Base-by-base conservation (phyloP, 2,329 filamentous ascomycete species). In the Geosmithia flava region DNA sequence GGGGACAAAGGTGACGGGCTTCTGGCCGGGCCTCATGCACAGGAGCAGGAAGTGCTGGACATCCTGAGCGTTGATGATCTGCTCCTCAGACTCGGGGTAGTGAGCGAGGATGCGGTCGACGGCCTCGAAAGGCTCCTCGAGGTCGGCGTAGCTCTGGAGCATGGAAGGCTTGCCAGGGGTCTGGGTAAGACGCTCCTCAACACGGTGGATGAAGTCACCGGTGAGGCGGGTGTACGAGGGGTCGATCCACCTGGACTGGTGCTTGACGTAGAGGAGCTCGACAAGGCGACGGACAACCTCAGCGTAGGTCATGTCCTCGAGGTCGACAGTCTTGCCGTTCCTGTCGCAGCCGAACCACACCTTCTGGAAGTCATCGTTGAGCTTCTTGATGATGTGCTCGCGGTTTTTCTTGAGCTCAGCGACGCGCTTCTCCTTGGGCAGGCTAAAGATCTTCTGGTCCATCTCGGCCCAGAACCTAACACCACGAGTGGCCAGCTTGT, bases 391-490 rank as follows among this genome's bases (percentile, higher is more conserved):
- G 65, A 95, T 95, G 69, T 95, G 85, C 45, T 87, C 82, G 47
- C 87, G 83, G 62, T 86, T 83, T 71, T 93, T 94, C 72, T 88
- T 87, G 42, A 96, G 75, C 68, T 93, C 89, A 2, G 85, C 76
- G 20, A 95, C 74, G 42, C 89, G 83, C 75, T 96, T 95, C 61
- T 91, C 88, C 72, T 95, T 96, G 67, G 95, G 90, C 45, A 98
- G 72, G 61, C 81, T 85, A 74, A 98, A 98, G 59, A 98, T 97
- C 70, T 95, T 96, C 66, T 94, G 80, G 61, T 98, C 93, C 89
- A 98, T 95, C 70, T 98, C 94, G 46, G 89, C 84, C 93, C 93
- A 98, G 74, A 98, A 95, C 48, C 80, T 74, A 45, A 98, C 90
- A 77, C 93, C 93, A 50, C 94, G 85, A 45, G 93, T 98, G 16